These are phyloP conservation scores for Proliferodiscus dingleyae DNA, from an alignment of 2,329 filamentous ascomycete species.

Conservation along the genomic window DNA sequence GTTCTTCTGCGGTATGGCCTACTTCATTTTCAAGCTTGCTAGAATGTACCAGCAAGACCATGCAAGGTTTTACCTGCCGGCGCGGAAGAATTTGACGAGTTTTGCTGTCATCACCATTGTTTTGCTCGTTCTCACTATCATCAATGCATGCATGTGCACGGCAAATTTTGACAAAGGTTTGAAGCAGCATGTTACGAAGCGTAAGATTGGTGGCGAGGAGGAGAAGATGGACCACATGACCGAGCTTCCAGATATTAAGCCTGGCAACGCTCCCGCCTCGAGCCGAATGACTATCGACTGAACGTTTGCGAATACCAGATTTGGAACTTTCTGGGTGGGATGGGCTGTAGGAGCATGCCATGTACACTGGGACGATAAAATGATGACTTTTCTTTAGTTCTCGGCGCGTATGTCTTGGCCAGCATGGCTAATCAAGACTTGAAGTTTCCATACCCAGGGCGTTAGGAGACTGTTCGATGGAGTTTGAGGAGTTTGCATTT, in stretches of 20 bases:
- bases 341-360: constrained; percentile 18
- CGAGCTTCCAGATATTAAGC: constrained; percentile 37
- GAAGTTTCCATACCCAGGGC: constrained; percentile 27
- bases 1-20: constrained; percentile 83
- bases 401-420: constrained; percentile 23
- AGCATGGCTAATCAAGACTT: constrained; percentile 26
- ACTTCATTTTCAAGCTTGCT: constrained; percentile 97
- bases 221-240: constrained; percentile 48
- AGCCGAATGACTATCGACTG: constrained; percentile 47
- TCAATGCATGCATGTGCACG: constrained; percentile 82
- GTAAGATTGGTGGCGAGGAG: constrained; percentile 43
- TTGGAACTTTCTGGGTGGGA: constrained; percentile 17
- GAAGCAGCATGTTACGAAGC: constrained; percentile 73
- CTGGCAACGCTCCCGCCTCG: constrained; percentile 33
- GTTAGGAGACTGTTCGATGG: constrained; percentile 21
- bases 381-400: constrained; percentile 18
- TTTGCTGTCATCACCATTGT: constrained; percentile 92
- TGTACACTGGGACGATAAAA: constrained; percentile 26
- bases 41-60: constrained; percentile 78
- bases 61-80: constrained; percentile 63
- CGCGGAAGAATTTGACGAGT: constrained; percentile 79
- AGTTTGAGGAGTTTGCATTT: constrained; percentile 17
- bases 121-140: constrained; percentile 81
- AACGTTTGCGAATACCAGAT: constrained; percentile 12
- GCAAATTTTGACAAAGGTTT: constrained; percentile 86